These are phyloP conservation scores for Beauveria asiatica DNA, from an alignment of 2,329 filamentous ascomycete genomes.

Conservation along the genomic window DNA sequence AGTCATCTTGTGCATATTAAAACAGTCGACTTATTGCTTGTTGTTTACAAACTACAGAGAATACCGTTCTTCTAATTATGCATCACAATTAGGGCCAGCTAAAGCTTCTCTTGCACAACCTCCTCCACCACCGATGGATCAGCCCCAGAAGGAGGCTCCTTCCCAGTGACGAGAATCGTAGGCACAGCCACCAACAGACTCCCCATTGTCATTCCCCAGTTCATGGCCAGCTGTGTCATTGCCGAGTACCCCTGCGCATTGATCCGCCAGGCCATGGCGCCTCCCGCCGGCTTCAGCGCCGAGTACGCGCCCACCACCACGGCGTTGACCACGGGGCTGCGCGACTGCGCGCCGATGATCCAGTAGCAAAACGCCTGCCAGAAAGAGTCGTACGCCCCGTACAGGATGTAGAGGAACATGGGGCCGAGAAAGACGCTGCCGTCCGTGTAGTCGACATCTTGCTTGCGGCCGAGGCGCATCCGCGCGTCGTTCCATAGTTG, in stretches of 20 bases:
- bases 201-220: neutral
- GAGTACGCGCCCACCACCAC: constrained; percentile 91
- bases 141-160: neutral
- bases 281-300: constrained; percentile 71
- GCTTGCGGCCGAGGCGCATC: constrained; percentile 18
- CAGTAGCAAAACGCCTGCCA: constrained; percentile 93
- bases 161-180: neutral
- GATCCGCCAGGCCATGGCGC: constrained; percentile 62
- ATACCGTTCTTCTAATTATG: too few species aligned
- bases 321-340: constrained; percentile 75
- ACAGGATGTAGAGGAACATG: constrained; percentile 86
- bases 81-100: neutral
- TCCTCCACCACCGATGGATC: neutral
- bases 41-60: too few species aligned
- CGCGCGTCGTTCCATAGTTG: constrained; percentile 45
- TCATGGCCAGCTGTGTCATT: neutral
- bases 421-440: constrained; percentile 55
- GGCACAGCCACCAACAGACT: neutral
- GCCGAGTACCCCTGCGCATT: neutral
- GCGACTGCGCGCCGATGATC: constrained; percentile 35
- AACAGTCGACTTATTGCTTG: too few species aligned
- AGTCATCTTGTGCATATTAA: too few species aligned
- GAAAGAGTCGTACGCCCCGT: constrained; percentile 78
- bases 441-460: constrained; percentile 14
- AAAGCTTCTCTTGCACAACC: neutral